Conservation (phyloP, 2,329 filamentous ascomycete genomes). For the Epichloe uncinata region DNA sequence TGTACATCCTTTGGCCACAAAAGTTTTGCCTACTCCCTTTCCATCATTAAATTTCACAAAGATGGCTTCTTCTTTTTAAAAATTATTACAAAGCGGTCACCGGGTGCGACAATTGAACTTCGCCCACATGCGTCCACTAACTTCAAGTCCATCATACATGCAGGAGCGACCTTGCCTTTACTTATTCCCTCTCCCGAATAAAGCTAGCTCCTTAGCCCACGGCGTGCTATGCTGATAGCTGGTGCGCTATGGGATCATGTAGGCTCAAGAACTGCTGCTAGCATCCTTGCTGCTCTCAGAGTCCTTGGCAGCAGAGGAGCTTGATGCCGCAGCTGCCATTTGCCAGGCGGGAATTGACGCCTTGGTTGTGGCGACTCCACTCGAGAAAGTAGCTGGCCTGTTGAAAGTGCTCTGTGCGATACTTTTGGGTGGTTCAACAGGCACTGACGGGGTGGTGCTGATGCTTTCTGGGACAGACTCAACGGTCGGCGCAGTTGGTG, state of each 20-base stretch:
- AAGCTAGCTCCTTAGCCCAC: no score
- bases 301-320: conserved; percentile 15
- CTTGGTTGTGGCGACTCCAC: conserved; percentile 28
- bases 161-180: not conserved
- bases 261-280: conserved; percentile 1
- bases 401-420: conserved; percentile 16
- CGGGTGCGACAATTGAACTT: no score
- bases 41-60: not conserved
- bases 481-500: conserved; percentile 11
- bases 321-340: conserved; percentile 45
- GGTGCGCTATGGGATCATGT: not conserved
- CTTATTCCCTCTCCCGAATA: no score
- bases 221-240: not conserved
- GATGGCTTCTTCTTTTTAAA: not conserved
- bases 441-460: conserved; percentile 12
- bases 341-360: conserved; percentile 73
- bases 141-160: not conserved
- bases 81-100: no score
- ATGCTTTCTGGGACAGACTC: conserved; percentile 12
- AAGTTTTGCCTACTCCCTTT: no score
- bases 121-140: no score
- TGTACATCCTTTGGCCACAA: no score
- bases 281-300: conserved; percentile 7
- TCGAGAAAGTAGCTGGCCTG: conserved; percentile 21
- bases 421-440: conserved; percentile 20